These are phyloP conservation scores for Nicotiana tabacum DNA, from an alignment of 257 asterid species.

Conservation along the genomic window DNA sequence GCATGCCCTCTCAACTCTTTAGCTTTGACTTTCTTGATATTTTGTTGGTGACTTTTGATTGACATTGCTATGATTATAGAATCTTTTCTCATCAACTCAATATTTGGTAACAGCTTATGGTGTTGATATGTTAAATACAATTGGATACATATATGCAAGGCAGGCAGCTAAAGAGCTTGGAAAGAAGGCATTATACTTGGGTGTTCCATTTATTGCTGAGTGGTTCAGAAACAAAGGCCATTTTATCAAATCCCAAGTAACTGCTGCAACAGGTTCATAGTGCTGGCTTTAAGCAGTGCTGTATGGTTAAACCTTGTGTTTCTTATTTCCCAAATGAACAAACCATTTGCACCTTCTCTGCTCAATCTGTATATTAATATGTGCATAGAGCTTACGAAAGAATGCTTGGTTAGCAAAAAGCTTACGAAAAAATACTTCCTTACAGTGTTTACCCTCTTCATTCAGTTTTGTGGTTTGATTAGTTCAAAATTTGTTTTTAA, in stretches of 20 bases:
- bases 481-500: neutral
- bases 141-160: slow-evolving; percentile 92
- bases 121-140: slow-evolving; percentile 94
- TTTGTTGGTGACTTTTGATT: slow-evolving; percentile 5
- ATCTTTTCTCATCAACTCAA: slow-evolving; percentile 24
- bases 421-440: neutral
- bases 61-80: slow-evolving; percentile 8
- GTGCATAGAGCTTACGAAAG: neutral
- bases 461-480: neutral
- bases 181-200: slow-evolving; percentile 88
- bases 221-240: slow-evolving; percentile 99
- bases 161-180: slow-evolving; percentile 98
- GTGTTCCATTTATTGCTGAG: slow-evolving; percentile 94
- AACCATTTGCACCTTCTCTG: neutral
- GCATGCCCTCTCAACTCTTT: neutral
- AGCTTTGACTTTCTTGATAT: slow-evolving; percentile 6
- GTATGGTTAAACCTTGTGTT: neutral
- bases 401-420: neutral
- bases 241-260: slow-evolving; percentile 92
- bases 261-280: slow-evolving; percentile 91
- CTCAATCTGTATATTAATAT: neutral
- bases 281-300: neutral
- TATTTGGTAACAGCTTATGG: slow-evolving; percentile 78
- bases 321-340: neutral
- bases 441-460: neutral